Evolutionary conservation across 768 basidiomycete genomes (phyloP).

Genomic region (Mycena metata): DNA sequence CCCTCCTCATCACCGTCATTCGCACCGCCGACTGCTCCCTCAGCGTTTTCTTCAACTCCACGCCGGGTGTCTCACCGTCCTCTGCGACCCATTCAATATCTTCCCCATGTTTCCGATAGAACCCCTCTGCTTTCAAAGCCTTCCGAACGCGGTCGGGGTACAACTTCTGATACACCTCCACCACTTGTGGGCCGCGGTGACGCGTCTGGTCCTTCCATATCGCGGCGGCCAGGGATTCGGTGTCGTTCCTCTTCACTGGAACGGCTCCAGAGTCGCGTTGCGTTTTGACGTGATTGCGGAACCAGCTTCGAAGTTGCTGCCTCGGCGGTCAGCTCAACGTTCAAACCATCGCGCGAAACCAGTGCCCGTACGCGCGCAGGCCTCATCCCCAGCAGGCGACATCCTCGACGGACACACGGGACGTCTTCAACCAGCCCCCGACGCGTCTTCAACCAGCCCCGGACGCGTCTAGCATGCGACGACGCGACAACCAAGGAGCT

Average conservation of each 20-base stretch:
- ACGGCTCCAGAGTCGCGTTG: not conserved
- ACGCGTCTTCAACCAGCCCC: not conserved
- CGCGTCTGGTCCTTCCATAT: not conserved
- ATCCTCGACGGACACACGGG: too few species aligned
- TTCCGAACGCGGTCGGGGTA: not conserved
- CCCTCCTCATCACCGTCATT: not conserved
- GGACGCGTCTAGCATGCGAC: not conserved
- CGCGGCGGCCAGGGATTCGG: not conserved
- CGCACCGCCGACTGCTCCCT: not conserved
- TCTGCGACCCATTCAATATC: not conserved
- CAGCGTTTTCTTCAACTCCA: not conserved
- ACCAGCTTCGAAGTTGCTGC: conserved; percentile 22
- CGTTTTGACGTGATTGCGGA: not conserved
- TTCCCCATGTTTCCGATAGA: not conserved
- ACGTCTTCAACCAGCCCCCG: not conserved
- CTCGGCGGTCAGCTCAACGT: too few species aligned
- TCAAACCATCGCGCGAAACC: not conserved
- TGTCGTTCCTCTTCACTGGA: not conserved
- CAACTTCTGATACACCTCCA: conserved; percentile 6
- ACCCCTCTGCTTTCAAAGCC: not conserved
- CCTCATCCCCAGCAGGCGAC: too few species aligned
- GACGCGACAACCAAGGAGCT: not conserved
- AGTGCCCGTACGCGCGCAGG: too few species aligned
- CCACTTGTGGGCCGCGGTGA: conserved; percentile 13
- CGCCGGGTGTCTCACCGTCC: not conserved